Evolutionary conservation across 371 early-diverging fungal genomes (phyloP), one percentile per base, ranked within the genome.

Genomic region (Mortierella sp.): DNA sequence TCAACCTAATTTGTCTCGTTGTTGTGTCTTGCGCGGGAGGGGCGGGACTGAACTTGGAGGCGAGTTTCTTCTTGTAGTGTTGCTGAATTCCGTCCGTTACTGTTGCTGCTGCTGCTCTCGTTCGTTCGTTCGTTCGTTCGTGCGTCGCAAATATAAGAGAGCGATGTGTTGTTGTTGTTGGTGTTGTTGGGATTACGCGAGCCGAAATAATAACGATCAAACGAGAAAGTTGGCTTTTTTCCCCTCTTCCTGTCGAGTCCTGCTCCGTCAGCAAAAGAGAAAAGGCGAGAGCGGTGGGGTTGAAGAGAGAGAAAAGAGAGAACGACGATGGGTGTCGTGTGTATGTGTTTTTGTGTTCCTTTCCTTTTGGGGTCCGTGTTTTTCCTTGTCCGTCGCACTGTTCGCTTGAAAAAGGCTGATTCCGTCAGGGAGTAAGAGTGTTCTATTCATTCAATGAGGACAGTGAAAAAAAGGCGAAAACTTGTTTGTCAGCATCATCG

Each of bases 281-380:
- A 28, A 54, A 54, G 43, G 43, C 43, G 43, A 40, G 43, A 40
- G 43, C 43, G 43, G 43, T 40, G 43, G 43, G 43, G 43, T 40
- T 40, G 43, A 40, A 40, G 4, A 4, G 43, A 40, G 16, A 54
- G 51, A 51, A 21, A n/a, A n/a, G 54, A 54, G 0, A 37, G 9
- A 11, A 64, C 10, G 40, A 16, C 61, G 24, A 37, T 37, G 37
- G 61, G 34, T 24, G 40, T 37, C 67, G 67, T 64, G 67, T 64
- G 67, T 64, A 37, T 64, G 37, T 37, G 37, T 64, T 37, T 31
- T 26, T 55, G 28, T 31, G 16, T 31, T 59, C 61, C 61, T 34
- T 48, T 48, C 48, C 50, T 50, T 34, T 19, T 16, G 61, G 21
- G 67, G 67, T 64, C 67, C 40, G 67, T 64, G 67, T 64, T 24